Evolutionary conservation across 257 asterid species (phyloP), one percentile per base, ranked within the genome.

Genomic region (Orobanche coerulescens): DNA sequence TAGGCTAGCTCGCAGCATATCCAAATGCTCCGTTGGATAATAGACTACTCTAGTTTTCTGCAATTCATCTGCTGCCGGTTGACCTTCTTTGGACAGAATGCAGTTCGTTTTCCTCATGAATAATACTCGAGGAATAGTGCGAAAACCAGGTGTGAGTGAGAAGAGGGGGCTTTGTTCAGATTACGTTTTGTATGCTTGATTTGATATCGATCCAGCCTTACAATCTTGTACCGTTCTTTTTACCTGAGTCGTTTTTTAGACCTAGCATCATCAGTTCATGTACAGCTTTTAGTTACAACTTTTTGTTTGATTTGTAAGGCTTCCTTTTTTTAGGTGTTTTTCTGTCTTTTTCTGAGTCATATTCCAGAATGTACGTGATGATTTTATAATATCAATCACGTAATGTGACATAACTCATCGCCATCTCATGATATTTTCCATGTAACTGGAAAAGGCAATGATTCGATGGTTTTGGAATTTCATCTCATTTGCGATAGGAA

Each of bases 1-100:
- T 84, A 72, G 65, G 5, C 59, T 52, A 47, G 26, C 51, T 34
- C 43, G 44, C 44, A 13, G 66, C 43, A 30, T 44, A 52, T 71
- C 59, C 68, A 40, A n/a, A 68, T 73, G 58, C 67, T 54, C 80
- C 11, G 61, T 70, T 74, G 80, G 74, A 74, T 51, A 48, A 74
- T 51, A 48, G 19, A 42, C 22, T 30, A n/a, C n/a, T n/a, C n/a
- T n/a, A n/a, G n/a, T 37, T 39, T 48, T 48, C n/a, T 24, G 43
- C 54, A 31, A 58, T 44, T 58, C 58, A 34, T 26, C 36, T 28
- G 64, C 30, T 22, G 62, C 25, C 22, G 51, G 60, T 20, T 48
- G 50, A 9, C 53, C 16, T 30, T 49, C n/a, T 48, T 24, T 23
- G 8, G 44, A 36, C 5, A 52, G 60, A 66, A 24, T 8, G 12